Conservation (phyloP, 2,329 filamentous ascomycete species). For the Raffaelea ambrosiae region DNA sequence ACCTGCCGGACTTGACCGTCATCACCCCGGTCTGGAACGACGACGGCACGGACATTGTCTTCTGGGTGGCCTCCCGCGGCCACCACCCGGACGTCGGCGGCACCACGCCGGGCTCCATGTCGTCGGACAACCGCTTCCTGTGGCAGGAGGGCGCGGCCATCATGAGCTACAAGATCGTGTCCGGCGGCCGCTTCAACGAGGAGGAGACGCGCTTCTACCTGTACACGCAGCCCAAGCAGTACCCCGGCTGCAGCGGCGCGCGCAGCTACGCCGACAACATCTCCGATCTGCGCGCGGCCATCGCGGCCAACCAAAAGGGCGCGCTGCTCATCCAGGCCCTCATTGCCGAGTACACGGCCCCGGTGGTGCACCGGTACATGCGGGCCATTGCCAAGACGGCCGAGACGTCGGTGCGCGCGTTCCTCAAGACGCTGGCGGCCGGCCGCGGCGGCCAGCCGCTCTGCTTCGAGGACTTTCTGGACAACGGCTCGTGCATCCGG, state of each 20-base stretch:
- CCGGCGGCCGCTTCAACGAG: conserved; percentile 70
- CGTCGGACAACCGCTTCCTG: conserved; percentile 48
- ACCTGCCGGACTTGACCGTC: conserved; percentile 73
- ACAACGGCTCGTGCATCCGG: conserved; percentile 71
- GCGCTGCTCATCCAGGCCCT: conserved; percentile 66
- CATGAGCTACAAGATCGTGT: conserved; percentile 62
- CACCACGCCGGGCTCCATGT: not conserved
- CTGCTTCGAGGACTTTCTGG: conserved; percentile 73
- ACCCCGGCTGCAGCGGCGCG: conserved; percentile 69
- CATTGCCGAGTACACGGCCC: conserved; percentile 70
- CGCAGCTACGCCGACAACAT: conserved; percentile 73
- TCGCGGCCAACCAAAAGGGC: conserved; percentile 78
- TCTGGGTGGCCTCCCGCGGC: conserved; percentile 71
- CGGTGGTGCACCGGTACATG: conserved; percentile 77
- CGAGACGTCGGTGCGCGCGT: conserved; percentile 59
- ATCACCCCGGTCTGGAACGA: conserved; percentile 67
- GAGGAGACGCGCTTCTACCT: conserved; percentile 57
- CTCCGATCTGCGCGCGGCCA: conserved; percentile 77
- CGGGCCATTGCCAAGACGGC: conserved; percentile 71
- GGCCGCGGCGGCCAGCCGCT: conserved; percentile 63
- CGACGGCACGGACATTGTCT: conserved; percentile 60
- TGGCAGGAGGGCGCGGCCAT: conserved; percentile 58
- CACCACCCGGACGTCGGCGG: conserved; percentile 64
- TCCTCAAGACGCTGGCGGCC: conserved; percentile 18
- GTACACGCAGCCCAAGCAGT: conserved; percentile 64